Evolutionary conservation across 257 asterid species (phyloP).

Genomic region (Gardenia jasminoides): DNA sequence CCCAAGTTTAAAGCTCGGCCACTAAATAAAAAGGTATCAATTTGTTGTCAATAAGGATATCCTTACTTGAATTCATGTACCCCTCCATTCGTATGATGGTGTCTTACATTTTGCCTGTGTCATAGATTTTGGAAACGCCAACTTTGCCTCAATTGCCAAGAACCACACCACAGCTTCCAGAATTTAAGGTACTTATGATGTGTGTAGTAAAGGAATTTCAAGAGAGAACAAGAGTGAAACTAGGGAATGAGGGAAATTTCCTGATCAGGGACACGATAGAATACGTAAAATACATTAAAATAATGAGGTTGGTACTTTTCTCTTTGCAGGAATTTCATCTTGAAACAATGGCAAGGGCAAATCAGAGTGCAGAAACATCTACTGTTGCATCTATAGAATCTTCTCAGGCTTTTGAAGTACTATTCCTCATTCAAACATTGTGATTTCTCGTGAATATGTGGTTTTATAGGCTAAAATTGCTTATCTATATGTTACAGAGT

Average conservation of each 20-base stretch:
- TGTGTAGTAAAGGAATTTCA: not conserved
- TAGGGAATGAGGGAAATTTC: not conserved
- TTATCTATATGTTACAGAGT: constrained; percentile 40
- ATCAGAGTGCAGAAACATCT: constrained; percentile 62
- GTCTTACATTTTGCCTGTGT: constrained; percentile 1
- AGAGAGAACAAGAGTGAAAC: not conserved
- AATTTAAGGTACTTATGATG: constrained; percentile 60
- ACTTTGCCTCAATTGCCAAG: constrained; percentile 58
- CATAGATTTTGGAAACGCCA: constrained; percentile 69
- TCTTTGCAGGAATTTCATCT: constrained; percentile 78
- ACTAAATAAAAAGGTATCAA: constrained; percentile 65
- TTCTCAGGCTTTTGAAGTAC: constrained; percentile 35
- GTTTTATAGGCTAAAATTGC: constrained; percentile 1
- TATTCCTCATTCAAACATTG: not conserved
- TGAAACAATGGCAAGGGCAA: constrained; percentile 88
- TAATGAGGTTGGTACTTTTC: constrained; percentile 1
- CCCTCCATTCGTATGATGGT: too few relatives aligned
- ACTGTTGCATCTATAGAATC: constrained; percentile 63
- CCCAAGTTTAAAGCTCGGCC: constrained; percentile 96
- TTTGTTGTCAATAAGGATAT: not conserved
- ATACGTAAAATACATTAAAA: not conserved
- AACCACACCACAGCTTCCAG: constrained; percentile 75
- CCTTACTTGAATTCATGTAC: not conserved
- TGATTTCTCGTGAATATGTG: not conserved
- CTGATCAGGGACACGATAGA: not conserved